phyloP scores from a whole-genome alignment of 441 rosid species.

The Erysimum pusillum region DNA sequence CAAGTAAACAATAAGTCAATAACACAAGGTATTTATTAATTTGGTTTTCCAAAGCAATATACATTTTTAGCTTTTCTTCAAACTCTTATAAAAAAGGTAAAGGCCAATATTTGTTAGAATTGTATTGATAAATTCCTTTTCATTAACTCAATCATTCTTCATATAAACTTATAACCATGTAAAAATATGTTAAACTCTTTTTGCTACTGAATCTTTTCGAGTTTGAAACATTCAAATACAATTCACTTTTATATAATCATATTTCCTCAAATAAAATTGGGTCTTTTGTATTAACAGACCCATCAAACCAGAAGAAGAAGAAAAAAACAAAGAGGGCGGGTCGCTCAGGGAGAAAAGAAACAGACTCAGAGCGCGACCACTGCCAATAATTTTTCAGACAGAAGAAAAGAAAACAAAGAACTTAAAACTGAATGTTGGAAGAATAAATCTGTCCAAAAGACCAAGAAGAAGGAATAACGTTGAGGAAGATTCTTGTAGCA shows the following conservation, averaged over 20 bases:
- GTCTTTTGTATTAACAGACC: conserved; percentile 33
- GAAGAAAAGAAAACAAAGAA: not conserved
- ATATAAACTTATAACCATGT: not conserved
- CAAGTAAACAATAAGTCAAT: not conserved
- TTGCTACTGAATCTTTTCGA: conserved; percentile 13
- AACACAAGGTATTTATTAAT: not conserved
- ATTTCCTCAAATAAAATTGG: conserved; percentile 17
- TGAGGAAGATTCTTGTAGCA: conserved; percentile 51
- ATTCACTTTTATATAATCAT: conserved; percentile 1
- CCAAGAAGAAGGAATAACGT: conserved; percentile 67
- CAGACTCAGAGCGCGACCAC: conserved; percentile 68
- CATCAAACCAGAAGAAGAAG: conserved; percentile 6
- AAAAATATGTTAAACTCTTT: not conserved
- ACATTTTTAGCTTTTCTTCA: conserved; percentile 4
- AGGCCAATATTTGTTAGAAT: not conserved
- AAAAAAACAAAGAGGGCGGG: conserved; percentile 59
- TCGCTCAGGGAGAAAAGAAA: conserved; percentile 65
- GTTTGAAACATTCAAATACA: conserved; percentile 24
- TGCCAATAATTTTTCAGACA: conserved; percentile 48
- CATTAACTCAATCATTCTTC: not conserved
- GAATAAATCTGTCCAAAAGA: conserved; percentile 68
- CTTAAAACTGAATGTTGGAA: conserved; percentile 65
- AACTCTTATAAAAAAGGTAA: not conserved
- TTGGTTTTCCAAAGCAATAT: not conserved
- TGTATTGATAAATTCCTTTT: not conserved